Base-by-base conservation (phyloP, 148 eudicot genomes). In the Pouteria glomerata region DNA sequence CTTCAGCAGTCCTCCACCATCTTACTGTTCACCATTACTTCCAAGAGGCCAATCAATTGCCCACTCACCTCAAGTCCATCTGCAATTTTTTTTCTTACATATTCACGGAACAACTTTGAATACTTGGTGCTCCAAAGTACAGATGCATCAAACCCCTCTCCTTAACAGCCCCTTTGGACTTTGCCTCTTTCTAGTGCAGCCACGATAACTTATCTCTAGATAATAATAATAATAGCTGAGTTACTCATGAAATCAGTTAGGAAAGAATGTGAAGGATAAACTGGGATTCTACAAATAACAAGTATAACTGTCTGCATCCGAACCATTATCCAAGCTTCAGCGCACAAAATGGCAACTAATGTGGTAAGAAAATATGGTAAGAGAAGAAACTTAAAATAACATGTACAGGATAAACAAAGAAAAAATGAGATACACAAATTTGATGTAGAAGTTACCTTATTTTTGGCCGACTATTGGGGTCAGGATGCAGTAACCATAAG, bases 401-500 rank as follows among this genome's bases (percentile, higher is more conserved):
- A 27, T 26, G 7, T 24, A 66, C 11, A 18, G 12, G 10, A 39
- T 39, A 10, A 5, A 39, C 10, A 39, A 39, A 41, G 29, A 41
- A 5, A 27, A 48, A 31, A 64, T 12, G 27, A 58, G 60, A 71
- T 15, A 52, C 16, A 66, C 15, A 44, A 26, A 62, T 7, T 11
- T 62, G 16, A 71, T 64, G 60, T 7, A 53, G 57, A 53, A 51
- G 35, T 76, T 81, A 90, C 99, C 92, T 77, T 83, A 85, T 85
- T 73, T 88, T 89, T 60, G 99, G 99, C 74, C 99, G 84, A 74
- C 89, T 77, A 74, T 82, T 74, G 53, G 97, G 92, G 65, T 92
- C 96, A 21, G 99, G 99, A 80, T 95, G 99, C 79, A 92, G 80
- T 76, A 92, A 82, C 99, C 99, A 92, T 64, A 92, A 81, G 80